phyloP scores from a whole-genome alignment of 257 asterid genomes.

The Penstemon eatonii region DNA sequence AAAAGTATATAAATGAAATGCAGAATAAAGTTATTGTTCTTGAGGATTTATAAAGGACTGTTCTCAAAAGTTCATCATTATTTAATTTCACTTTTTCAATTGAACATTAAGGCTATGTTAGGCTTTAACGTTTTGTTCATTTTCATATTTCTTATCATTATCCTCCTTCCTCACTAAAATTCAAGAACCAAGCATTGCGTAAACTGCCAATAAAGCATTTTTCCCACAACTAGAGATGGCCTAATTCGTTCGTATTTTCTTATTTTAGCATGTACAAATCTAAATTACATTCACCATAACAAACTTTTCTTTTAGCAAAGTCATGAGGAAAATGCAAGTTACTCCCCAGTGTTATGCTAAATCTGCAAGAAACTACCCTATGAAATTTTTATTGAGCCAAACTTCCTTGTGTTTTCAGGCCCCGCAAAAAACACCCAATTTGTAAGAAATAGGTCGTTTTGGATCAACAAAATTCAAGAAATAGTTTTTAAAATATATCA shows the following conservation, averaged over 20 bases:
- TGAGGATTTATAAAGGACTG: not conserved
- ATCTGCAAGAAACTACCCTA: no score
- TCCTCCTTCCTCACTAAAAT: not conserved
- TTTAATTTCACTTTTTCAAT: no score
- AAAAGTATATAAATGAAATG: not conserved
- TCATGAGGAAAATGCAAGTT: not conserved
- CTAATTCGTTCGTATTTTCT: not conserved
- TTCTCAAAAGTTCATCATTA: conserved; percentile 3
- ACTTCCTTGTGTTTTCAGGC: no score
- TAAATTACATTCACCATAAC: conserved; percentile 1
- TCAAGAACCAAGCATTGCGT: not conserved
- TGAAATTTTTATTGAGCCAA: no score
- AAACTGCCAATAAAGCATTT: conserved; percentile 7
- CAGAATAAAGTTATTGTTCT: not conserved
- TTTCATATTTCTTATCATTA: not conserved
- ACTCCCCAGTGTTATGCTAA: no score
- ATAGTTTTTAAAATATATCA: no score
- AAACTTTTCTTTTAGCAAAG: not conserved
- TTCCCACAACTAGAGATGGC: not conserved
- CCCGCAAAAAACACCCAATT: no score
- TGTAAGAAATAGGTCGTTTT: no score
- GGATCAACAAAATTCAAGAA: no score
- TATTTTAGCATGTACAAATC: not conserved
- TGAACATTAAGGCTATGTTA: no score
- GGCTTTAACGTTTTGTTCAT: not conserved